Base-by-base conservation (phyloP, 1,284 basidiomycete species). In the Ceratobasidium sp. region DNA sequence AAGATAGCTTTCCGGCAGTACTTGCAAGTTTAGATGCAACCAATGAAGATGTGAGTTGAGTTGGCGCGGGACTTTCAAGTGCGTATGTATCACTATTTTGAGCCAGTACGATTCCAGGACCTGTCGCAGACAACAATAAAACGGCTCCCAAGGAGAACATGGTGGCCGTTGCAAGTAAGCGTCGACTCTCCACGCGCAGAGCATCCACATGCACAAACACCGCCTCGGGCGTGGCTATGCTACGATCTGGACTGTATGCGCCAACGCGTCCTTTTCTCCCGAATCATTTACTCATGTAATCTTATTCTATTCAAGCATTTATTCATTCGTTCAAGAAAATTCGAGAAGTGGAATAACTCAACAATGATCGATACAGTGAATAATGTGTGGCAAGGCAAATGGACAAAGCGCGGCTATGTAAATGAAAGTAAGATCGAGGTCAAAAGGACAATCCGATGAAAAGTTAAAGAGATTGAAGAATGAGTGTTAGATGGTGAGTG, bases 31-130 rank as follows among this genome's bases (percentile, higher is more conserved):
- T 90, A 69, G 81, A 76, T 0, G 83, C 79, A 49, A 88, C 79
- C 31, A 86, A 77, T 0, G 83, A 79, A 2, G 86, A 87, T 77
- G 83, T 87, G 7, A 89, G 80, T 73, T 88, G 79, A 27, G 32
- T 53, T 25, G 70, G 62, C 29, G 60, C 35, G 22, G 71, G 38
- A 40, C 1, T 62, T 6, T 35, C 25, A 3, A 69, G 32, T 13
- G 25, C 55, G n/a, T n/a, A n/a, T n/a, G n/a, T n/a, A 12, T 47
- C 25, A 6, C 20, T 20, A 31, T 38, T 43, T 27, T 27, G 20
- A 2, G 42, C 50, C 13, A 20, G 25, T 65, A 35, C 52, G 6
- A 67, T 13, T 20, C 38, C n/a, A 38, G 64, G 34, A n/a, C 42
- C 20, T 15, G 38, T 13, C 27, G 32, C 32, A 49, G 64, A 42